Evolutionary conservation across 805 yeast species (phyloP).

Genomic region (Hanseniaspora meyeri): DNA sequence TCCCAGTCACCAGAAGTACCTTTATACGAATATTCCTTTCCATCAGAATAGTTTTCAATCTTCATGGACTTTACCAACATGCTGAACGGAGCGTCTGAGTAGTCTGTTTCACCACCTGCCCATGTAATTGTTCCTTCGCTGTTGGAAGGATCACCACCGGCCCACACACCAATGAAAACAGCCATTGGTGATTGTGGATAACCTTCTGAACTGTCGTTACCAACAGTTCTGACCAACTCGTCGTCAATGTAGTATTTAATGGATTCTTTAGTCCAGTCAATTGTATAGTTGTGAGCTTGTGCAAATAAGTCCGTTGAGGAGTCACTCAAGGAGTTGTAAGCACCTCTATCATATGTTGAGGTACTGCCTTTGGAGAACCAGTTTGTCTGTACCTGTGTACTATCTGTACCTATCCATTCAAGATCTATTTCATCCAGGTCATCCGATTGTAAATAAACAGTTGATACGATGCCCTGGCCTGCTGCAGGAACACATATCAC

Average conservation of each 20-base stretch:
- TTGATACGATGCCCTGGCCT: constrained; percentile 70
- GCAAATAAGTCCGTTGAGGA: constrained; percentile 42
- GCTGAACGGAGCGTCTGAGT: constrained; percentile 51
- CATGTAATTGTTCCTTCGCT: constrained; percentile 60
- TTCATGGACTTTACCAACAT: constrained; percentile 49
- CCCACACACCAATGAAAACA: constrained; percentile 60
- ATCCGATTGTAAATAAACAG: constrained; percentile 69
- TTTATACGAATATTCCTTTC: constrained; percentile 42
- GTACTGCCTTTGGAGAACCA: constrained; percentile 74
- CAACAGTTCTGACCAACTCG: constrained; percentile 48
- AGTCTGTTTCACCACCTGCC: constrained; percentile 71
- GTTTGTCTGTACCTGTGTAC: constrained; percentile 60
- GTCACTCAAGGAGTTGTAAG: constrained; percentile 34
- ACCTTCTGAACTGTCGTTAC: constrained; percentile 45
- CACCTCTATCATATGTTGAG: constrained; percentile 69
- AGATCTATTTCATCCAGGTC: constrained; percentile 82
- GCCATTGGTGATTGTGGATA: constrained; percentile 89
- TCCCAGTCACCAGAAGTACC: constrained; percentile 48
- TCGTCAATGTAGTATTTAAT: constrained; percentile 70
- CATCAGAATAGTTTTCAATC: constrained; percentile 62
- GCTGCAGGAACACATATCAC: constrained; percentile 57
- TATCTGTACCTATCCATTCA: constrained; percentile 79
- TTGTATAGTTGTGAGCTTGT: constrained; percentile 60
- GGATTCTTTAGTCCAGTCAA: constrained; percentile 66
- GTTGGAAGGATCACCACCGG: constrained; percentile 64